Base-by-base conservation (phyloP, 2,329 filamentous ascomycete species). In the Sporothrix luriei region DNA sequence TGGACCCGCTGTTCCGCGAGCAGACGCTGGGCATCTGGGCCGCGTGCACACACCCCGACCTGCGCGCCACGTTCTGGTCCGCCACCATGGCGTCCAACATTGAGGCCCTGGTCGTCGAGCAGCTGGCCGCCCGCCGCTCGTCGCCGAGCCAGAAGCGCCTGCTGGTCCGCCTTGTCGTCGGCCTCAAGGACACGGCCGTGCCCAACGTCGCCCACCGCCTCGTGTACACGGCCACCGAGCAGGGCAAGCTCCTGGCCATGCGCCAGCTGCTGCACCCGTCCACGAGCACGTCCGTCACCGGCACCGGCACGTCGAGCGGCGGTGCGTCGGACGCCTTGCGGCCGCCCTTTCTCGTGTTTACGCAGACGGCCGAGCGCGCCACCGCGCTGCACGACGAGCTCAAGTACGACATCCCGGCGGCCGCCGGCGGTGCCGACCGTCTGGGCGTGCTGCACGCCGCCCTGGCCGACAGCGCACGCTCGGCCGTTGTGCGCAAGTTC, bases 71-170 rank as follows among this genome's bases (percentile, higher is more conserved):
- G 11, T 89, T 97, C 71, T 99, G 94, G 93, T 98, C 95, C 16
- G 95, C 95, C 16, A 99, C 95, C 0, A 97, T 99, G 90, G 93
- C 92, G 3, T 97, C 94, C 19, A 95, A 90, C 74, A 91, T 98
- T 54, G 95, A 99, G 80, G 84, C 89, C 24, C 83, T 97, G 9
- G 87, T 92, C 61, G 86, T 86, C 7, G 86, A 87, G n/a, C 90
- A 89, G 16, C 85, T 95, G 66, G 81, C 84, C 16, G 38, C 43
- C 40, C 69, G 55, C 19, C 57, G 29, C 16, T 16, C 14, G 6
- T 7, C 24, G 6, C 19, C n/a, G 43, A 16, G 3, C 7, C 24
- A 48, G 11, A 38, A 29, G 14, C 83, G 80, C 72, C 88, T 84
- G 26, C 83, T 97, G 2, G 79, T 98, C 73, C 90, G 95, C 57